Conservation (phyloP, 306 rosid species). For the Prunus persica region Prunus_persica_NCBIv2 NC_034015.1:18708001-18708500, state of each 20-base stretch:
- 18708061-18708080: constrained; percentile 95
- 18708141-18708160: constrained; percentile 1
- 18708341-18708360: constrained; percentile 99
- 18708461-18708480: constrained; percentile 95
- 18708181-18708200: background rate
- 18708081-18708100: background rate
- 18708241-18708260: background rate
- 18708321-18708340: constrained; percentile 95
- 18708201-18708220: background rate
- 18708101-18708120: background rate
- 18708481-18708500: constrained; percentile 91
- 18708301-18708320: constrained; percentile 15
- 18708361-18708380: constrained; percentile 79
- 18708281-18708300: background rate
- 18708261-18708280: constrained; percentile 6
- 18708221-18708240: background rate
- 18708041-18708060: constrained; percentile 67
- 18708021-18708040: constrained; percentile 82
- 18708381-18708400: constrained; percentile 74
- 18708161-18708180: background rate
- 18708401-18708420: constrained; percentile 90
- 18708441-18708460: constrained; percentile 90
- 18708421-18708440: constrained; percentile 99
- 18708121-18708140: background rate
- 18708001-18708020: constrained; percentile 69